Conservation (phyloP, 1,284 basidiomycete species). For the Rhodotorula sp. region DNA sequence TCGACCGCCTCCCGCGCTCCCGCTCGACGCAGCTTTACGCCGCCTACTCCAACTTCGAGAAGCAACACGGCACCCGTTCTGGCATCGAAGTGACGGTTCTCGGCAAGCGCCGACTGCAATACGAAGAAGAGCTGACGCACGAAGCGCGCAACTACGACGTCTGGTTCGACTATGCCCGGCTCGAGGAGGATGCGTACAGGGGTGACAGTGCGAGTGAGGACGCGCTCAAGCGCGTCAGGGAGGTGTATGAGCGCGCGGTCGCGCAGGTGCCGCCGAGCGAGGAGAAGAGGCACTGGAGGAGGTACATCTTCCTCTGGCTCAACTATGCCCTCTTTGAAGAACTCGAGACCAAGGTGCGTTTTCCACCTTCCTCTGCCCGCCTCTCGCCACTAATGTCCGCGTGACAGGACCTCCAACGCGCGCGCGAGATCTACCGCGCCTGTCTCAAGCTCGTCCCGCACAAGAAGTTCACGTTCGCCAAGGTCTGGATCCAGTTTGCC, state of each 20-base stretch:
- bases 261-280: slow-evolving; percentile 86
- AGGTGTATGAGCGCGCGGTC: slow-evolving; percentile 96
- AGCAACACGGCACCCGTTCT: slow-evolving; percentile 87
- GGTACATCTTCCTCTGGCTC: slow-evolving; percentile 75
- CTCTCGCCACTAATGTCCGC: slow-evolving; percentile 1
- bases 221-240: slow-evolving; percentile 65
- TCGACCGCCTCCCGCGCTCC: slow-evolving; percentile 83
- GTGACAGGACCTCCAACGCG: slow-evolving; percentile 70
- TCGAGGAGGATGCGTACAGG: slow-evolving; percentile 84
- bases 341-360: slow-evolving; percentile 76
- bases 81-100: slow-evolving; percentile 91
- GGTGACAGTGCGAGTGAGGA: slow-evolving; percentile 58
- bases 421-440: slow-evolving; percentile 89
- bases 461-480: slow-evolving; percentile 95
- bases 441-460: slow-evolving; percentile 87
- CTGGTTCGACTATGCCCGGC: slow-evolving; percentile 93
- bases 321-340: slow-evolving; percentile 98
- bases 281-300: slow-evolving; percentile 87
- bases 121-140: slow-evolving; percentile 87
- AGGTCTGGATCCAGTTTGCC: slow-evolving; percentile 86
- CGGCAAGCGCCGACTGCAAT: slow-evolving; percentile 94
- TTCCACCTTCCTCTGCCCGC: slow-evolving; percentile 9
- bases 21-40: slow-evolving; percentile 83
- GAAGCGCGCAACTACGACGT: slow-evolving; percentile 93
- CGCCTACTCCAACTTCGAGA: slow-evolving; percentile 95